Conservation (phyloP, 2,329 filamentous ascomycete genomes). For the Claviceps sp. region DNA sequence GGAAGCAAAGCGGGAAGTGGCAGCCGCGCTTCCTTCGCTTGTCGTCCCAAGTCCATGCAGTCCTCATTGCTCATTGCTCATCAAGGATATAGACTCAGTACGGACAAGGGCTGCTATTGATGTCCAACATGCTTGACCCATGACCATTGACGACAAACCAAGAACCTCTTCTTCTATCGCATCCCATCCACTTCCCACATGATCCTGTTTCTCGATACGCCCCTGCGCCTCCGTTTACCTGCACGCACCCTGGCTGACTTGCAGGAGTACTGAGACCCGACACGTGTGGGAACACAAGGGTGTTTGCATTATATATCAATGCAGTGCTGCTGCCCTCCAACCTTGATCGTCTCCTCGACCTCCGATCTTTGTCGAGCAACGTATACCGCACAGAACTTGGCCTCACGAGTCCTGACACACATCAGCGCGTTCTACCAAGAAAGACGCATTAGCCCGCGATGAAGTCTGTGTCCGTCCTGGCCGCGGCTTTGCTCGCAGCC, state of each 20-base stretch:
- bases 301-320: too few relatives aligned
- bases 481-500: conserved; percentile 18
- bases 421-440: neutral
- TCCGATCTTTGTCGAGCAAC: neutral
- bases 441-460: conserved; percentile 11
- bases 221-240: neutral
- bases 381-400: neutral
- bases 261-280: neutral
- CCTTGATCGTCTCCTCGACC: neutral
- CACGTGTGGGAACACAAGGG: too few relatives aligned
- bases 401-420: neutral
- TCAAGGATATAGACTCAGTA: too few relatives aligned
- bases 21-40: too few relatives aligned
- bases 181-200: neutral
- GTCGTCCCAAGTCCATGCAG: too few relatives aligned
- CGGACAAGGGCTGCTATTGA: too few relatives aligned
- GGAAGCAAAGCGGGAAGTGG: too few relatives aligned
- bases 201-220: neutral
- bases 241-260: neutral
- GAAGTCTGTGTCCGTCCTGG: conserved; percentile 20
- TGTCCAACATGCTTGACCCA: neutral
- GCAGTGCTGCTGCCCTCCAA: too few relatives aligned
- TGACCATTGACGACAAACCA: neutral
- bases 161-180: neutral
- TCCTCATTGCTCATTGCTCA: too few relatives aligned